Conservation (phyloP, 257 asterid species). For the Cynanchum wilfordii region DNA sequence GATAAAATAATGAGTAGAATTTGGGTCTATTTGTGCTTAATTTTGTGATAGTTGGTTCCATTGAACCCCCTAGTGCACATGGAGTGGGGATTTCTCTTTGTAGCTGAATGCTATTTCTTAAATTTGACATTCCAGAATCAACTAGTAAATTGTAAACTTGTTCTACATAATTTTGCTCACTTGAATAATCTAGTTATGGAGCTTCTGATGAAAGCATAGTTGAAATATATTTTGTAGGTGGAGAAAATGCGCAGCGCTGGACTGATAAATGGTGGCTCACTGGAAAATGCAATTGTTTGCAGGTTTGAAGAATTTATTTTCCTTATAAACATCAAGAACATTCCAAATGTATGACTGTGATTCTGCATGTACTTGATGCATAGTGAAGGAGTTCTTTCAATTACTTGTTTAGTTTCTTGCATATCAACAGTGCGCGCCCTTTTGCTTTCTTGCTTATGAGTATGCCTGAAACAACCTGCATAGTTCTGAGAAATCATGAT, state of each 20-base stretch:
- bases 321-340: neutral
- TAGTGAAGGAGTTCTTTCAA: neutral
- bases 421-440: neutral
- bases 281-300: slow-evolving; percentile 71
- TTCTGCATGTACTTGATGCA: neutral
- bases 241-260: slow-evolving; percentile 67
- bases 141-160: neutral
- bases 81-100: neutral
- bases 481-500: neutral
- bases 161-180: neutral
- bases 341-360: neutral
- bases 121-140: neutral
- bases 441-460: neutral
- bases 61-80: neutral
- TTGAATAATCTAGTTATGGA: neutral
- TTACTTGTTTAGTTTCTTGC: neutral
- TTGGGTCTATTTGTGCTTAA: too few relatives aligned
- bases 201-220: slow-evolving; percentile 16
- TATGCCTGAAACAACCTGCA: neutral
- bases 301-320: slow-evolving; percentile 45
- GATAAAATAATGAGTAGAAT: too few relatives aligned
- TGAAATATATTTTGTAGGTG: slow-evolving; percentile 40
- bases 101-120: neutral
- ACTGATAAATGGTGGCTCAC: slow-evolving; percentile 77
- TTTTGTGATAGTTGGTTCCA: too few relatives aligned